Evolutionary conservation across 208 protist species (phyloP).

Genomic region (Leishmania amazonensis): DNA sequence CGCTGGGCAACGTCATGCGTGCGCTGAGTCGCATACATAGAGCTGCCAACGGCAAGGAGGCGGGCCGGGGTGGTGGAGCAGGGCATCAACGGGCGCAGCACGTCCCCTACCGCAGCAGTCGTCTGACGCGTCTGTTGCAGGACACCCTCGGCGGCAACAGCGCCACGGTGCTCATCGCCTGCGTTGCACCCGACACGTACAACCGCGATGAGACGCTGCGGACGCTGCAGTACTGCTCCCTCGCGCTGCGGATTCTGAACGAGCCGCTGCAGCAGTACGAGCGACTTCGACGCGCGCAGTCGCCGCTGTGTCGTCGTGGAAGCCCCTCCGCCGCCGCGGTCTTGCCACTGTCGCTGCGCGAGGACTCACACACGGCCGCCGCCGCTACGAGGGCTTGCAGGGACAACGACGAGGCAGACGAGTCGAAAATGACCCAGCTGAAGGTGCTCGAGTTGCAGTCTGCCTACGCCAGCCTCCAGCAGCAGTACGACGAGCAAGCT

Average conservation of each 20-base stretch:
- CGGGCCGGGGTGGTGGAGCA: background rate
- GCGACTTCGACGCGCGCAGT: constrained; percentile 32
- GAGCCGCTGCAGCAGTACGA: constrained; percentile 57
- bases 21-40: constrained; percentile 70
- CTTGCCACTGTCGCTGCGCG: constrained; percentile 8
- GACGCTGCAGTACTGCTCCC: constrained; percentile 93
- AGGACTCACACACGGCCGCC: background rate
- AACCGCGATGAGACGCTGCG: constrained; percentile 88
- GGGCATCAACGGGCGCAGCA: constrained; percentile 29
- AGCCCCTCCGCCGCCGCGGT: background rate
- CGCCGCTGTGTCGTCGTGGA: background rate
- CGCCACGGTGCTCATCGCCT: constrained; percentile 87
- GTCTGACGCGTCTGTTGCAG: constrained; percentile 90
- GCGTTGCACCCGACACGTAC: constrained; percentile 69
- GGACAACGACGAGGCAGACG: constrained; percentile 2
- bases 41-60: background rate
- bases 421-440: background rate
- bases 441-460: constrained; percentile 2
- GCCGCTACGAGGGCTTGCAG: background rate
- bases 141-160: constrained; percentile 90
- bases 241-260: constrained; percentile 91
- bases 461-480: constrained; percentile 23
- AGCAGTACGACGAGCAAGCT: constrained; percentile 29
- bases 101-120: constrained; percentile 90
- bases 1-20: constrained; percentile 94